These are phyloP conservation scores for Rehmannia glutinosa DNA, from an alignment of 257 asterid species.

Conservation along the genomic window DNA sequence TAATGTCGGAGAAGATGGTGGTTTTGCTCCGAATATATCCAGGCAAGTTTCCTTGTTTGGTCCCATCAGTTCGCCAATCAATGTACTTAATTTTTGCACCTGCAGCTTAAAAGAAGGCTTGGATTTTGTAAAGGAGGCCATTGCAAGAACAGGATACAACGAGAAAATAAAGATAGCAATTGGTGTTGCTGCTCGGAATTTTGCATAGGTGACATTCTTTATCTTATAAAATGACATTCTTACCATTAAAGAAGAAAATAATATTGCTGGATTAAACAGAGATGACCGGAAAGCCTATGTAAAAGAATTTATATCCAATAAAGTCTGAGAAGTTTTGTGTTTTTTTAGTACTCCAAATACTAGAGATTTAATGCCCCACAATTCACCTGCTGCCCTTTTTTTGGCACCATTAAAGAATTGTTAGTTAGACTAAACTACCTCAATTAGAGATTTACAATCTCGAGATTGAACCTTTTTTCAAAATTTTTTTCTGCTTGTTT, in stretches of 20 bases:
- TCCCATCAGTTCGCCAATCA: conserved; percentile 10
- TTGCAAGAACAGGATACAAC: conserved; percentile 77
- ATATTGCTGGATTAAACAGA: conserved; percentile 8
- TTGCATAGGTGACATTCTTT: conserved; percentile 72
- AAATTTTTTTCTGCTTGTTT: not conserved
- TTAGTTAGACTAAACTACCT: not conserved
- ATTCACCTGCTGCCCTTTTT: not conserved
- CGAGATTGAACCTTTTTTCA: not conserved
- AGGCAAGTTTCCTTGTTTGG: conserved; percentile 53
- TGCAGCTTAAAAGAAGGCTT: conserved; percentile 93
- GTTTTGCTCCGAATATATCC: conserved; percentile 90
- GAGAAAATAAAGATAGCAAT: conserved; percentile 87
- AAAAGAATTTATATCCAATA: not conserved
- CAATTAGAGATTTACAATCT: not conserved
- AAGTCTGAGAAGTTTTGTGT: not conserved
- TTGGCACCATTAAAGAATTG: not conserved
- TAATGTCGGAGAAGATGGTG: conserved; percentile 97
- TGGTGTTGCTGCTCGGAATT: conserved; percentile 91
- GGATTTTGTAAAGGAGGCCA: conserved; percentile 92
- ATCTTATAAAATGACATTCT: not conserved
- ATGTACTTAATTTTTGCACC: conserved; percentile 17
- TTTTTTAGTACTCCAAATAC: not conserved
- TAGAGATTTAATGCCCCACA: not conserved
- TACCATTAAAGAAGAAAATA: not conserved
- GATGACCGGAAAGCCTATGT: not conserved